phyloP scores from a whole-genome alignment of 495 filamentous ascomycete species.

The Talaromyces nanjingensis region DNA sequence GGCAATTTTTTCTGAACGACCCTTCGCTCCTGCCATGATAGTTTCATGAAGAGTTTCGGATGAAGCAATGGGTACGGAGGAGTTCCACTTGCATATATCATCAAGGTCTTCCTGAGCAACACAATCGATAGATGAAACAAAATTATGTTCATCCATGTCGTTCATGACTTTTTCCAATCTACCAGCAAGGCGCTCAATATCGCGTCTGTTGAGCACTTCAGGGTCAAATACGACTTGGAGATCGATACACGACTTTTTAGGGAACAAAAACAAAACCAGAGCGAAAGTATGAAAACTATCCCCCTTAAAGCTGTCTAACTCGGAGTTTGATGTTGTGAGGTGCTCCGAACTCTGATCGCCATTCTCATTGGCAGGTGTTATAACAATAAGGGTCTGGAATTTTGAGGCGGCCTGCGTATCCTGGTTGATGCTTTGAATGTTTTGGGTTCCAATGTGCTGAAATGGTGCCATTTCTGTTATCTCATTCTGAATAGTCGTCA shows the following conservation, averaged over 20 bases:
- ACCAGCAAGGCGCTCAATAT: constrained; percentile 5
- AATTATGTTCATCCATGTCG: constrained; percentile 4
- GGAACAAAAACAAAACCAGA: background rate
- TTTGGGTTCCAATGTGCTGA: constrained; percentile 39
- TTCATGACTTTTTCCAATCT: background rate
- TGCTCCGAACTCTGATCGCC: background rate
- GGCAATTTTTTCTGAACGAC: background rate
- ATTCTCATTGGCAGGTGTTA: constrained; percentile 24
- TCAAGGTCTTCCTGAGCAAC: constrained; percentile 7
- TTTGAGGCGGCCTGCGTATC: constrained; percentile 47
- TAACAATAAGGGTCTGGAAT: constrained; percentile 42
- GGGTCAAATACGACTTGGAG: background rate
- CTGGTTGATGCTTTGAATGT: constrained; percentile 43
- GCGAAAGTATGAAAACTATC: background rate
- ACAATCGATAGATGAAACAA: too few relatives aligned
- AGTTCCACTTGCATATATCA: background rate
- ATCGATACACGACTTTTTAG: background rate
- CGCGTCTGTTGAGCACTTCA: background rate
- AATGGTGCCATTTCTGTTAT: constrained; percentile 26
- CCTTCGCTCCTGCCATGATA: background rate
- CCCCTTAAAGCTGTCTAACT: background rate
- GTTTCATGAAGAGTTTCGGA: background rate
- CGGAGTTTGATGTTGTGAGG: background rate
- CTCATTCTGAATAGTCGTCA: constrained; percentile 23
- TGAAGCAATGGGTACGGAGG: constrained; percentile 9